Conservation (phyloP, 495 filamentous ascomycete species). For the Rusavskia elegans region DNA sequence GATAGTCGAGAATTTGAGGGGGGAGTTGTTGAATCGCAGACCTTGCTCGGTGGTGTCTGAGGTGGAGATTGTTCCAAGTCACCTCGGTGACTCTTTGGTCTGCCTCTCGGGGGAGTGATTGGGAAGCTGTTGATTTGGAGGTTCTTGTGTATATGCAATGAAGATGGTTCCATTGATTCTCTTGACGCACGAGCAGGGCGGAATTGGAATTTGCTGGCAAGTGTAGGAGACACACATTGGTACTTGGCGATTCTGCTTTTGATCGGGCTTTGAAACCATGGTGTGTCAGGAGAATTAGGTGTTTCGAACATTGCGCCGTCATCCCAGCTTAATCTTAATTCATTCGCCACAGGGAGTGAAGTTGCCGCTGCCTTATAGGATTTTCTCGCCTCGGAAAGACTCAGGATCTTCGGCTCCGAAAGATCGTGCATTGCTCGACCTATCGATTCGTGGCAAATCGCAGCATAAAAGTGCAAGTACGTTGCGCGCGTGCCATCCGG, state of each 20-base stretch:
- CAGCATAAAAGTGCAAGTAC: slow-evolving; percentile 31
- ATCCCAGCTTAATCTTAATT: neutral
- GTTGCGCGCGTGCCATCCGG: slow-evolving; percentile 21
- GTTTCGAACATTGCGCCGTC: no score
- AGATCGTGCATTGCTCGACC: slow-evolving; percentile 26
- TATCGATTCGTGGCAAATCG: slow-evolving; percentile 27
- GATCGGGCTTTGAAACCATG: neutral
- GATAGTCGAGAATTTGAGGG: neutral
- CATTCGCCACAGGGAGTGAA: slow-evolving; percentile 1
- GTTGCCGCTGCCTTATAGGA: slow-evolving; percentile 7
- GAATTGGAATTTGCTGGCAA: neutral
- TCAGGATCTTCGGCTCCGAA: slow-evolving; percentile 23
- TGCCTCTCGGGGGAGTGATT: neutral
- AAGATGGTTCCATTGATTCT: neutral
- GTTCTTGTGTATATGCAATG: neutral
- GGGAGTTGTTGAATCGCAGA: neutral
- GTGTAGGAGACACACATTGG: slow-evolving; percentile 24
- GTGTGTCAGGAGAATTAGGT: neutral
- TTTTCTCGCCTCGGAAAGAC: slow-evolving; percentile 21
- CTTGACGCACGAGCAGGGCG: neutral
- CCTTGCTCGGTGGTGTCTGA: neutral
- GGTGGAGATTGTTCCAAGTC: neutral
- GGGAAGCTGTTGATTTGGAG: neutral
- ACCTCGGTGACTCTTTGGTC: neutral
- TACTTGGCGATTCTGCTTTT: neutral